Evolutionary conservation across 306 rosid species (phyloP).

Genomic region (Vigna radiata): DNA sequence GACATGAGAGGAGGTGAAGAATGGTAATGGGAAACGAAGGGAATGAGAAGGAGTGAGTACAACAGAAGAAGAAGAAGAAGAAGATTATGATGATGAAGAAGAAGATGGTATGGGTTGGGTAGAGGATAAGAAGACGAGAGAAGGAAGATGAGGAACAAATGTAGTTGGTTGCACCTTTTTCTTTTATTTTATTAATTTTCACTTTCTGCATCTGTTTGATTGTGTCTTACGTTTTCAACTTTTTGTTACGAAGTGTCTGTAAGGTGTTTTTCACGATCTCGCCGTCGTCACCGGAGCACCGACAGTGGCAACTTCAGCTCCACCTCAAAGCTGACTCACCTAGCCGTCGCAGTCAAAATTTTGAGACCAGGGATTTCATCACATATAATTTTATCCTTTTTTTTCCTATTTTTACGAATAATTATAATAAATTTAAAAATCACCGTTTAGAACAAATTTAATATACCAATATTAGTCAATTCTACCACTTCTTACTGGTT

Average conservation of each 20-base stretch:
- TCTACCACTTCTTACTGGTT: too few relatives aligned
- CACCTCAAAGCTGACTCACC: not conserved
- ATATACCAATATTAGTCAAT: too few relatives aligned
- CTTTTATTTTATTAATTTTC: not conserved
- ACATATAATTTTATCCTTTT: too few relatives aligned
- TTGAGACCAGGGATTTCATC: not conserved
- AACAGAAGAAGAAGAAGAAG: conserved; percentile 21
- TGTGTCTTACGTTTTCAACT: conserved; percentile 55
- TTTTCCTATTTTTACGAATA: too few relatives aligned
- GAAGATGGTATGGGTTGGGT: conserved; percentile 51
- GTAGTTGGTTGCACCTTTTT: not conserved
- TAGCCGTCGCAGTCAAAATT: not conserved
- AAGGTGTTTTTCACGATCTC: not conserved
- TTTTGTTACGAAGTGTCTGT: not conserved
- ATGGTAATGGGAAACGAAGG: not conserved
- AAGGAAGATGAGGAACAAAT: conserved; percentile 30
- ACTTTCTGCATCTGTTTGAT: not conserved
- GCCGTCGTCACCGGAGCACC: conserved; percentile 19
- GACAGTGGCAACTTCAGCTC: not conserved
- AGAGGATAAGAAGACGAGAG: conserved; percentile 48
- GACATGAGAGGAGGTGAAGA: conserved; percentile 1
- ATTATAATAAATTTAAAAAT: too few relatives aligned
- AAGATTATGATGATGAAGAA: not conserved
- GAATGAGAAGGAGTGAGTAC: conserved; percentile 43
- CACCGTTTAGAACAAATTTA: too few relatives aligned